Percentiles rank a stretch among this genome's conserved stretches.
Conservation (phyloP, 129 eudicot species). For the Flaveria sonorensis region DNA sequence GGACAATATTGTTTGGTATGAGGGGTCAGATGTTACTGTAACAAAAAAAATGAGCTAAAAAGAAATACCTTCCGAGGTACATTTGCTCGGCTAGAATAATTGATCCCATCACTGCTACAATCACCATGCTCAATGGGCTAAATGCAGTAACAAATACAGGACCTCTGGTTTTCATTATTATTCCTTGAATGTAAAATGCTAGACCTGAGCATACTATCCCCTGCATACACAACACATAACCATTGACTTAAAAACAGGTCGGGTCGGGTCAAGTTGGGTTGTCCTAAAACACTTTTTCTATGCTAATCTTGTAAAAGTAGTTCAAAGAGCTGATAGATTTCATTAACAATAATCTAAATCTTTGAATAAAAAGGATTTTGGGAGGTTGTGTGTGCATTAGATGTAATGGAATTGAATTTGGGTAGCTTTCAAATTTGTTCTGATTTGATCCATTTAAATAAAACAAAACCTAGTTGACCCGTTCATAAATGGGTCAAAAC, state of each 20-base stretch:
- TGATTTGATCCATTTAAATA: not conserved
- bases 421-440: not conserved
- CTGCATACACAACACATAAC: slow-evolving; percentile 40
- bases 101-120: slow-evolving; percentile 64
- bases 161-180: slow-evolving; percentile 63
- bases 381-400: not conserved
- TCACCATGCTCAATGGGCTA: slow-evolving; percentile 71
- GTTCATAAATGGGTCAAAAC: not conserved
- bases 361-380: not conserved
- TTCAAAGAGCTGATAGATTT: not conserved
- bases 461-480: not conserved
- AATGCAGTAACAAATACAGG: slow-evolving; percentile 80
- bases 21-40: not conserved
- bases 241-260: not conserved
- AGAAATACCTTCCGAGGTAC: slow-evolving; percentile 59
- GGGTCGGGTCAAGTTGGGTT: not conserved
- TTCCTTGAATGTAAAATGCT: slow-evolving; percentile 74
- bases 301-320: not conserved
- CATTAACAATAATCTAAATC: not conserved
- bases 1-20: not conserved
- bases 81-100: slow-evolving; percentile 61
- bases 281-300: not conserved
- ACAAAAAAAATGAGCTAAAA: not conserved
- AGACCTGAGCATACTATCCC: slow-evolving; percentile 70
- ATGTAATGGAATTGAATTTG: not conserved